Base-by-base conservation (phyloP, 1,139 yeast genomes). In the Lodderomyces metapsilosis region DNA sequence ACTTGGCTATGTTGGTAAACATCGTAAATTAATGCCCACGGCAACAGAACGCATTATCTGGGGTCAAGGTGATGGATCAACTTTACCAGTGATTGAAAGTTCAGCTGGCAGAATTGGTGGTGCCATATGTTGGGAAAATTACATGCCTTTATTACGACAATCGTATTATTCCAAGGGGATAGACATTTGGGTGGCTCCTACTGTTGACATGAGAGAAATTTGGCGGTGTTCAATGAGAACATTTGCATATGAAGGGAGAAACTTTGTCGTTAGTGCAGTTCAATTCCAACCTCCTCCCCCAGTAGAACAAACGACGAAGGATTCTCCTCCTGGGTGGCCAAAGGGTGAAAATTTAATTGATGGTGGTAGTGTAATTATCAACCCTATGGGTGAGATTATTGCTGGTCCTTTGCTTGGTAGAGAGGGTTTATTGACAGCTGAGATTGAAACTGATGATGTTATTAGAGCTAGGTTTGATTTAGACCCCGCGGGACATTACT, bases 171-270 rank as follows among this genome's bases (percentile, higher is more conserved):
- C 30, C 15, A 25, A 25, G 16, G 30, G 30, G 12, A 25, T 25
- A 5, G 30, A 25, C 9, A 9, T 25, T 3, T 25, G 30, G 30
- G 30, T 25, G 5, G 30, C 30, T 4, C 30, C 30, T 9, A 25
- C 30, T 4, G 30, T 25, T 25, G 30, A 25, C 16, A 25, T 25
- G 30, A 25, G 30, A 25, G 30, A 25, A 5, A 25, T 25, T 25
- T 25, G 30, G 30, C 30, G 30, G 15, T 25, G 30, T 25, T 25
- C 30, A 25, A 25, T 25, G 30, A 25, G 30, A 25, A 25, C 30
- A n/a, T 5, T 25, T 12, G 30, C 30, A n/a, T 25, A 25, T 12
- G 30, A 25, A 25, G 30, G 30, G 5, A 25, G 30, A 9, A 25
- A 25, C 12, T 25, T 25, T 9, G n/a, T 25, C 16, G 30, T 25